Conservation (phyloP, 257 asterid species). For the Capsicum pubescens region DNA sequence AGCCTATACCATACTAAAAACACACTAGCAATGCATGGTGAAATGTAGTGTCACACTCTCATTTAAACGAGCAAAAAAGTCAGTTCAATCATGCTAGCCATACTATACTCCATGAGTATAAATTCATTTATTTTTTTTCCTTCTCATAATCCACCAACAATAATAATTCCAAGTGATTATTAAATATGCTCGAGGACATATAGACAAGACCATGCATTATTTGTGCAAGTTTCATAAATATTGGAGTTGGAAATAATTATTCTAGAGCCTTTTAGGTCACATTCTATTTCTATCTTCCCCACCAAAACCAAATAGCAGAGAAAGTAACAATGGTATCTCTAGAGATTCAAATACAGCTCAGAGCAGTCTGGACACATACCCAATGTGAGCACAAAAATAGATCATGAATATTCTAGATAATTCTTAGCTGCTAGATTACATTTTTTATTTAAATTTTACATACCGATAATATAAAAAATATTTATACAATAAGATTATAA, state of each 20-base stretch:
- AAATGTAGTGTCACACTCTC: background rate
- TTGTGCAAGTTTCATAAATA: background rate
- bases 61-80: background rate
- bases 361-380: background rate
- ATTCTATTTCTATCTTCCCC: constrained; percentile 21
- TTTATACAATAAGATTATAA: background rate
- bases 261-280: background rate
- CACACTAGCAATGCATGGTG: constrained; percentile 17
- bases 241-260: background rate
- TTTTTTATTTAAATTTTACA: background rate
- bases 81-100: background rate
- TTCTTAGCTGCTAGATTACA: background rate
- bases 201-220: background rate
- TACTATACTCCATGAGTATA: background rate
- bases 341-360: constrained; percentile 8
- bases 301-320: background rate
- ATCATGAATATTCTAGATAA: background rate
- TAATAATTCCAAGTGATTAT: background rate
- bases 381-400: background rate
- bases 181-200: background rate
- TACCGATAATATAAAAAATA: background rate
- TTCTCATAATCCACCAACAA: background rate
- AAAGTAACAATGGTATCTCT: background rate
- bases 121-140: background rate
- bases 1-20: background rate